Conservation (phyloP, 805 yeast species). For the Pichia nakasei region DNA sequence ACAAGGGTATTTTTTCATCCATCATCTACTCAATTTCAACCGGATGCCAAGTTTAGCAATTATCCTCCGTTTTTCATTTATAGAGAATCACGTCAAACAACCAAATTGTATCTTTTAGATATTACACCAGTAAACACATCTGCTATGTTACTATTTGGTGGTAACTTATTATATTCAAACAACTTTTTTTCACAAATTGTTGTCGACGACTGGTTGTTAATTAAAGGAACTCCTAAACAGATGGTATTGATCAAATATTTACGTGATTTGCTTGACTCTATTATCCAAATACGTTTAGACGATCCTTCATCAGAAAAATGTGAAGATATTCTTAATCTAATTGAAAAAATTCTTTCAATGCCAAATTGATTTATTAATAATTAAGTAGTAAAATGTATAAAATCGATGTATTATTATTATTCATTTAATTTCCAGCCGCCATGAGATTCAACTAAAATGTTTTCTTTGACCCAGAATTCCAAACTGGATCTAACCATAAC, state of each 20-base stretch:
- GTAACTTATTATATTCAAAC: slow-evolving; percentile 53
- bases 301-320: slow-evolving; percentile 18
- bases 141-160: slow-evolving; percentile 76
- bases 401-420: slow-evolving; percentile 2
- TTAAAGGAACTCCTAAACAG: slow-evolving; percentile 89
- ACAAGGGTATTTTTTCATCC: slow-evolving; percentile 81
- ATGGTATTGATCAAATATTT: slow-evolving; percentile 76
- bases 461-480: slow-evolving; percentile 56
- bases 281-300: slow-evolving; percentile 50
- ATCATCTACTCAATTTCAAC: slow-evolving; percentile 58
- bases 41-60: slow-evolving; percentile 20
- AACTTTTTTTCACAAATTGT: slow-evolving; percentile 74
- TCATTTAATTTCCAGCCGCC: slow-evolving; percentile 14
- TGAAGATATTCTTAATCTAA: slow-evolving; percentile 31
- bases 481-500: slow-evolving; percentile 33
- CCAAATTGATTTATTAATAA: slow-evolving; percentile 8
- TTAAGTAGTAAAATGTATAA: background rate
- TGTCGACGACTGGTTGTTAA: slow-evolving; percentile 82
- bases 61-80: slow-evolving; percentile 48
- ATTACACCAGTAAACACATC: slow-evolving; percentile 72
- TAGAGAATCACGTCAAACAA: slow-evolving; percentile 47
- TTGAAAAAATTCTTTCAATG: slow-evolving; percentile 27
- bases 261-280: slow-evolving; percentile 54
- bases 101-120: slow-evolving; percentile 62
- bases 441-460: slow-evolving; percentile 36